A percentile compares a stretch with the other conserved stretches of the same genome.
phyloP scores from a whole-genome alignment of 805 yeast genomes.

The Cyberlindnera maritima region DNA sequence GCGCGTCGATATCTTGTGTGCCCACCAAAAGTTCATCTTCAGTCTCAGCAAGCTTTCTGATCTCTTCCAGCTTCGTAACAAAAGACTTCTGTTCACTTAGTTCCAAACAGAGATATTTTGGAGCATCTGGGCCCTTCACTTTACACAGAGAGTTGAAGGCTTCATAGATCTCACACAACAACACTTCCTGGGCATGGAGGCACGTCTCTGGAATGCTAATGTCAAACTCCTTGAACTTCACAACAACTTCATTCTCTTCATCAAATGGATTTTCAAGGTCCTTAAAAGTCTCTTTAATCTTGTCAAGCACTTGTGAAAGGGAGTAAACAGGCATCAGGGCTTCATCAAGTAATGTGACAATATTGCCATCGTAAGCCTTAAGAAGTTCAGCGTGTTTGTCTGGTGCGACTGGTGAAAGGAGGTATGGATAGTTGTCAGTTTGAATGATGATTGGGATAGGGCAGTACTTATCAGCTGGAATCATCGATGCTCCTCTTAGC shows the following conservation, averaged over 20 bases:
- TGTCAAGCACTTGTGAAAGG: conserved; percentile 17
- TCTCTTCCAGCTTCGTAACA: conserved; percentile 13
- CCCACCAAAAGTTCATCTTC: neutral
- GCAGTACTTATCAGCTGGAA: neutral
- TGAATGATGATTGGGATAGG: conserved; percentile 23
- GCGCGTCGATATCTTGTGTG: too few relatives aligned
- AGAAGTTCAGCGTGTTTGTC: conserved; percentile 5
- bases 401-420: conserved; percentile 19
- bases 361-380: conserved; percentile 11
- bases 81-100: conserved; percentile 18
- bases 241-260: conserved; percentile 18
- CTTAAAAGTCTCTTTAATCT: conserved; percentile 18
- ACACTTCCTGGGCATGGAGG: conserved; percentile 17
- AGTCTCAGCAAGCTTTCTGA: conserved; percentile 5
- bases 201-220: conserved; percentile 19
- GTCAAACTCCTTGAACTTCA: conserved; percentile 23
- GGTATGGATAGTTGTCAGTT: conserved; percentile 20
- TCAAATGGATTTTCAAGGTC: conserved; percentile 20
- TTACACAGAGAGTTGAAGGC: conserved; percentile 13
- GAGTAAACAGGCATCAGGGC: conserved; percentile 13
- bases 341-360: conserved; percentile 21
- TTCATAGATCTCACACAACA: conserved; percentile 17
- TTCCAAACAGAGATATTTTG: conserved; percentile 15
- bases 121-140: conserved; percentile 6
- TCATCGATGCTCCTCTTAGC: neutral